These are phyloP conservation scores for Olyra latifolia DNA, from an alignment of 176 grass and related monocot species.

Conservation along the genomic window DNA sequence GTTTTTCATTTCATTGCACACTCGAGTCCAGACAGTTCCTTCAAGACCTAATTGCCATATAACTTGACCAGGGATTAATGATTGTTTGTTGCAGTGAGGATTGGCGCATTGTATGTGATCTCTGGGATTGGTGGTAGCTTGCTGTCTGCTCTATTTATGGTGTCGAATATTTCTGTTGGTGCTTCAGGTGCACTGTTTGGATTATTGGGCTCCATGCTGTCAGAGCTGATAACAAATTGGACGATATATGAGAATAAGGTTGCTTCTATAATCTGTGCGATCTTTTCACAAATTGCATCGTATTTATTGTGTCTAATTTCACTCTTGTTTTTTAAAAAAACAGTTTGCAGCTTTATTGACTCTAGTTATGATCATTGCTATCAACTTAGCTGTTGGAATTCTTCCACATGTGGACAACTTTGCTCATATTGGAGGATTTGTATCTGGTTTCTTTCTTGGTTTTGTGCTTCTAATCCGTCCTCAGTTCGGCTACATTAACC, in stretches of 20 bases:
- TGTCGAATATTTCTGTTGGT: constrained; percentile 83
- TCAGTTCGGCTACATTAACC: constrained; percentile 74
- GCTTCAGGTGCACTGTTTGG: constrained; percentile 98
- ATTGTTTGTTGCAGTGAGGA: constrained; percentile 61
- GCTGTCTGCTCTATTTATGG: constrained; percentile 88
- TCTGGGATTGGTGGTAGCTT: constrained; percentile 88
- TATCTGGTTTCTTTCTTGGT: constrained; percentile 85
- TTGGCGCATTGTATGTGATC: constrained; percentile 80
- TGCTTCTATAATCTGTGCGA: background rate
- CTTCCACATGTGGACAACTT: constrained; percentile 93
- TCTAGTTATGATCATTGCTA: constrained; percentile 66
- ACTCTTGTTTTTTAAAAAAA: constrained; percentile 24
- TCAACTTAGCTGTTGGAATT: constrained; percentile 87
- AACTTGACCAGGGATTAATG: constrained; percentile 24
- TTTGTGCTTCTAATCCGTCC: constrained; percentile 88
- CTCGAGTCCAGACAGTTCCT: background rate
- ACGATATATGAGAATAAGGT: constrained; percentile 98
- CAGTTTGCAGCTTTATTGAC: constrained; percentile 76
- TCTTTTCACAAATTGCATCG: background rate
- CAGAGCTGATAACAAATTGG: constrained; percentile 98
- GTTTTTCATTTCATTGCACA: background rate
- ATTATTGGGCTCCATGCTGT: constrained; percentile 89
- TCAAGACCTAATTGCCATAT: constrained; percentile 7
- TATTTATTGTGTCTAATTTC: constrained; percentile 31
- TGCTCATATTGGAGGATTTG: constrained; percentile 92